These are phyloP conservation scores for Penicillium sclerotigenum DNA, from an alignment of 2,329 filamentous ascomycete genomes.

Conservation along the genomic window DNA sequence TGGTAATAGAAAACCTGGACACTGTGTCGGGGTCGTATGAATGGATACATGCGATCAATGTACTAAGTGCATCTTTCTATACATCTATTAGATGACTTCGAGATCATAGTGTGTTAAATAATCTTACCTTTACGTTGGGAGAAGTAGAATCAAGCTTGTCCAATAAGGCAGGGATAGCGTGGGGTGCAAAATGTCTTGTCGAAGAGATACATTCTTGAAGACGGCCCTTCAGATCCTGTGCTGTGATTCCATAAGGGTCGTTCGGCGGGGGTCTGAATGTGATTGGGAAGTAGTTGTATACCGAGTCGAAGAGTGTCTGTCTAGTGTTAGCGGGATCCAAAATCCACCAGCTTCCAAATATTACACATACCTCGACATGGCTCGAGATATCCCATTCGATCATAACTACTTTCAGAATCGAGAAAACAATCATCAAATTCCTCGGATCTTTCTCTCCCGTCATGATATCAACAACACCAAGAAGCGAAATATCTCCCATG, in stretches of 20 bases:
- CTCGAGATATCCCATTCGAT: conserved; percentile 63
- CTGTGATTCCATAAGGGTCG: conserved; percentile 67
- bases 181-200: conserved; percentile 61
- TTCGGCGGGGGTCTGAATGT: conserved; percentile 67
- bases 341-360: neutral
- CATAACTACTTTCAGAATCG: conserved; percentile 64
- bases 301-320: conserved; percentile 60
- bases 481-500: conserved; percentile 59
- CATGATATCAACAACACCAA: conserved; percentile 62
- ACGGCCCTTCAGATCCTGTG: conserved; percentile 64
- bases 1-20: conserved; percentile 60
- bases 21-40: conserved; percentile 59
- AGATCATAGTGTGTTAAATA: neutral
- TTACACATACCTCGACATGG: conserved; percentile 52
- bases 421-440: conserved; percentile 69
- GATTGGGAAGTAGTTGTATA: conserved; percentile 71
- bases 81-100: conserved; percentile 17
- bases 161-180: conserved; percentile 63
- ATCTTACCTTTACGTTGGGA: conserved; percentile 61
- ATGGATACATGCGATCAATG: conserved; percentile 58
- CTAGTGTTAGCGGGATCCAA: conserved; percentile 15
- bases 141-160: conserved; percentile 69
- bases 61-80: conserved; percentile 62
- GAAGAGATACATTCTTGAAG: conserved; percentile 63
- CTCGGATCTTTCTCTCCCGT: conserved; percentile 67